Evolutionary conservation across 2,329 filamentous ascomycete genomes (phyloP).

Genomic region (Zymoseptoria tritici): DNA sequence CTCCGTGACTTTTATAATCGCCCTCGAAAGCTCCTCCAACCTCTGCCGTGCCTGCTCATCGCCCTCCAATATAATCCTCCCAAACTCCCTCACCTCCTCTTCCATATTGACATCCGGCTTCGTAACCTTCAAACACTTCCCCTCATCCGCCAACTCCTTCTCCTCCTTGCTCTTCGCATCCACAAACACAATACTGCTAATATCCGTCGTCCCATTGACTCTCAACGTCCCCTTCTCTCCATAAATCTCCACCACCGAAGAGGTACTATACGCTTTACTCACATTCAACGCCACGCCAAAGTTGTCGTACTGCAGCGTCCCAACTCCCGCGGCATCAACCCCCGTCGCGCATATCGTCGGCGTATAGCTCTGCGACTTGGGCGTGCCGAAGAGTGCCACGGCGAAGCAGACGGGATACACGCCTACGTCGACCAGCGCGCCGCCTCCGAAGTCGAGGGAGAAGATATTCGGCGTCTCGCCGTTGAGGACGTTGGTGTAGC

Average conservation of each 20-base stretch:
- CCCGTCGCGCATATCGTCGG: constrained; percentile 39
- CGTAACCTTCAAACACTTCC: constrained; percentile 22
- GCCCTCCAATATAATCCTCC: constrained; percentile 34
- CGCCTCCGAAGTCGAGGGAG: constrained; percentile 40
- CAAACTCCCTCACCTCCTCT: constrained; percentile 42
- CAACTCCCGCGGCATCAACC: constrained; percentile 40
- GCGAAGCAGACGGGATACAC: constrained; percentile 43
- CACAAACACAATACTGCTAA: constrained; percentile 35
- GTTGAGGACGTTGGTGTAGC: constrained; percentile 41
- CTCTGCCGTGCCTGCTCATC: constrained; percentile 33
- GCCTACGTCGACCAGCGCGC: constrained; percentile 42
- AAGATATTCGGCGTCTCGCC: constrained; percentile 45
- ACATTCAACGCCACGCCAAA: constrained; percentile 40
- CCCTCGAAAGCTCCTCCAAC: constrained; percentile 36
- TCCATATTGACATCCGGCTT: constrained; percentile 40
- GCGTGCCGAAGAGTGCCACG: constrained; percentile 41
- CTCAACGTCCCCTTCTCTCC: constrained; percentile 42
- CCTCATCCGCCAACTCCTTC: constrained; percentile 33
- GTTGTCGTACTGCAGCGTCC: constrained; percentile 37
- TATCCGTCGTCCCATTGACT: constrained; percentile 40
- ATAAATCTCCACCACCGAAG: constrained; percentile 41
- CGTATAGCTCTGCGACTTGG: constrained; percentile 35
- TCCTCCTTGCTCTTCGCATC: constrained; percentile 39
- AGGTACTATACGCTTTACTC: constrained; percentile 39
- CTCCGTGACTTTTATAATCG: constrained; percentile 37